Percentiles rank a stretch among this genome's conserved stretches.
phyloP scores from a whole-genome alignment of 2,329 filamentous ascomycete species.

The Paracamarosporium sp. region DNA sequence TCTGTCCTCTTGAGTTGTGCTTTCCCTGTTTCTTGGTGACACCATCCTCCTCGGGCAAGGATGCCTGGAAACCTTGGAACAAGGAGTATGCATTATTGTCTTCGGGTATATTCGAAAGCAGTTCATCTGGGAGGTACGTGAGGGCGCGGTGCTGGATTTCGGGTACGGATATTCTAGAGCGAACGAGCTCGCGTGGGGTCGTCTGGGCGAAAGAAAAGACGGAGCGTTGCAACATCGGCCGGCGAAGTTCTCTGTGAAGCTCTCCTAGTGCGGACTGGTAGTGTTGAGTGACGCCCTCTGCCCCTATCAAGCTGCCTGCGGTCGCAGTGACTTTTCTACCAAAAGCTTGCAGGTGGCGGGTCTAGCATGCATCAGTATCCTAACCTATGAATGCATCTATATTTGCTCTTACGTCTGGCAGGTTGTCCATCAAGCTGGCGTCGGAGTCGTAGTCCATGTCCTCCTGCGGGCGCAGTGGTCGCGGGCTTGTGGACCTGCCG shows the following conservation, averaged over 20 bases:
- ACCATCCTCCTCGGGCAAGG: conserved; percentile 71
- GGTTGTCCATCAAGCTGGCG: conserved; percentile 36
- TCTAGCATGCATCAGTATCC: conserved; percentile 58
- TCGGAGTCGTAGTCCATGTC: conserved; percentile 34
- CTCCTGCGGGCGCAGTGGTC: conserved; percentile 27
- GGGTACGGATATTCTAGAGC: conserved; percentile 84
- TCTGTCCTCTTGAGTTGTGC: conserved; percentile 75
- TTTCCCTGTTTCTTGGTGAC: conserved; percentile 69
- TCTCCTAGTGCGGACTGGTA: conserved; percentile 89
- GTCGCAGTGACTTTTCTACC: conserved; percentile 94
- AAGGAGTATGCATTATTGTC: conserved; percentile 86
- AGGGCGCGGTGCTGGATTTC: conserved; percentile 96
- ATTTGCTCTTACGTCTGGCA: conserved; percentile 35
- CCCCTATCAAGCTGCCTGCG: conserved; percentile 83
- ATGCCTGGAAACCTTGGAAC: conserved; percentile 96
- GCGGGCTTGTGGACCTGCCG: conserved; percentile 40
- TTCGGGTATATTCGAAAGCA: conserved; percentile 88
- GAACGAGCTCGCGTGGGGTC: conserved; percentile 90
- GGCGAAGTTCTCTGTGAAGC: conserved; percentile 86
- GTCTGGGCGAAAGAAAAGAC: conserved; percentile 92
- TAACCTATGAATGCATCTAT: conserved; percentile 3
- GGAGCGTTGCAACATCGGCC: conserved; percentile 83
- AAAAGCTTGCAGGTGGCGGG: conserved; percentile 89
- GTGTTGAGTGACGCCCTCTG: conserved; percentile 63
- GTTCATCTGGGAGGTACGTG: conserved; percentile 85